These are phyloP conservation scores for Kodamaea kaohsiungensis DNA, from an alignment of 805 yeast species.

Conservation along the genomic window DNA sequence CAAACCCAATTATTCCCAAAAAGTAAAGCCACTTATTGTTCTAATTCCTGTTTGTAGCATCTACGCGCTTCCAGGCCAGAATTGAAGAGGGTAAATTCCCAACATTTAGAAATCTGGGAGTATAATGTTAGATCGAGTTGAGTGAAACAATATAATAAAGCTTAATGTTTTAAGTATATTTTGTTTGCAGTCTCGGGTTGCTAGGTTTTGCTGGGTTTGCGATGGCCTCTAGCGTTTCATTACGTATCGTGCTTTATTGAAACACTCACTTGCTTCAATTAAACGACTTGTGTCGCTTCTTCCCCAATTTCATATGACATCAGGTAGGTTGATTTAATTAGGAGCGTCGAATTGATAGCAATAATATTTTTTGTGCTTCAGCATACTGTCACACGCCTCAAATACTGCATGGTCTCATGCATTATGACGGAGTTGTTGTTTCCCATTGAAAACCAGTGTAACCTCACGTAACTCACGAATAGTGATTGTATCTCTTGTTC, in stretches of 20 bases:
- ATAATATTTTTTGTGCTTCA: not conserved
- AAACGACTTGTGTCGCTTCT: not conserved
- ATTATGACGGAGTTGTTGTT: not conserved
- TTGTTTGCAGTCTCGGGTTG: not conserved
- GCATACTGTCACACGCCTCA: conserved; percentile 1
- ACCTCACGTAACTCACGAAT: not conserved
- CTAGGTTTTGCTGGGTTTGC: not conserved
- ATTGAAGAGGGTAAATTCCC: not conserved
- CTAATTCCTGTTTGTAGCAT: not conserved
- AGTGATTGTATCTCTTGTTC: not conserved
- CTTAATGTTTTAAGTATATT: not conserved
- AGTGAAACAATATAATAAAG: conserved; percentile 1
- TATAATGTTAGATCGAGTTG: not conserved
- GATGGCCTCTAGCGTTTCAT: not conserved
- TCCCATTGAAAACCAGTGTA: not conserved
- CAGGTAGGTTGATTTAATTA: not conserved
- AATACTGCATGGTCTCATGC: not conserved
- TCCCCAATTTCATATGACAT: conserved; percentile 1
- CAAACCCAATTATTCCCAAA: not conserved
- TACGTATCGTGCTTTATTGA: not conserved
- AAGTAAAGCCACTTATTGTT: not conserved
- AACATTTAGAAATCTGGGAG: not conserved
- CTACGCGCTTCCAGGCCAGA: not conserved
- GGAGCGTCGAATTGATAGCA: not conserved
- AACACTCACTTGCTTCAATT: not conserved